phyloP scores from a whole-genome alignment of 2,329 filamentous ascomycete genomes.

The Ophiostoma sp. region DNA sequence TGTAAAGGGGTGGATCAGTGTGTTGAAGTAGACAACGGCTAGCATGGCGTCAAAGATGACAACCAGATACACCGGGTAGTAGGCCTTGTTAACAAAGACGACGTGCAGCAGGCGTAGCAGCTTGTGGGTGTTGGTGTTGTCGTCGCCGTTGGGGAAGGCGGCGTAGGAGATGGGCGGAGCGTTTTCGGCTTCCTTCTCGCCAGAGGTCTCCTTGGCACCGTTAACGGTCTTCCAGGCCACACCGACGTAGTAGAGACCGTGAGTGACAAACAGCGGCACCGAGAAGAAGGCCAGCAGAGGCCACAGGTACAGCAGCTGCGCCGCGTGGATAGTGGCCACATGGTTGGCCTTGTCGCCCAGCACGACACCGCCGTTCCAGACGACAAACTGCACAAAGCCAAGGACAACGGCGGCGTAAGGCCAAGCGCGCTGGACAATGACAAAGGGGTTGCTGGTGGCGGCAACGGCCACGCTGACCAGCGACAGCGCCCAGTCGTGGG shows the following conservation, averaged over 20 bases:
- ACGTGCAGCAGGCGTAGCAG: constrained; percentile 25
- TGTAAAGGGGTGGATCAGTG: constrained; percentile 92
- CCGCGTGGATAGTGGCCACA: constrained; percentile 79
- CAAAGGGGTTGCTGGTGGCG: constrained; percentile 50
- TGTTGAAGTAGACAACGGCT: constrained; percentile 73
- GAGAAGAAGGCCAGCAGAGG: constrained; percentile 89
- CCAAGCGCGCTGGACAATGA: constrained; percentile 52
- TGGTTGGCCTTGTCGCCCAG: constrained; percentile 96
- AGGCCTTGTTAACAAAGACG: constrained; percentile 39
- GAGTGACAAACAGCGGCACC: constrained; percentile 64
- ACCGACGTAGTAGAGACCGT: not conserved
- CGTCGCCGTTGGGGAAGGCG: not conserved
- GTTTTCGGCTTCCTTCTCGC: not conserved
- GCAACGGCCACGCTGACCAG: constrained; percentile 65
- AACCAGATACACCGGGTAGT: constrained; percentile 42
- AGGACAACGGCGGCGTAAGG: constrained; percentile 63
- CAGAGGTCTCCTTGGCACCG: not conserved
- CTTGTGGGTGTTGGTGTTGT: not conserved
- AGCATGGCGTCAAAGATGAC: constrained; percentile 42
- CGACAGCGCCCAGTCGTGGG: constrained; percentile 57
- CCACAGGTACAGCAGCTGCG: constrained; percentile 96
- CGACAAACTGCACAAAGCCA: constrained; percentile 72
- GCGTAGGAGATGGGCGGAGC: not conserved
- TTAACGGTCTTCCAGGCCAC: not conserved
- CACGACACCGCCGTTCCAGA: constrained; percentile 89